A percentile compares a stretch with the other conserved stretches of the same genome.
Evolutionary conservation across 2,329 filamentous ascomycete genomes (phyloP).

Genomic region (Botrytis cinerea): DNA sequence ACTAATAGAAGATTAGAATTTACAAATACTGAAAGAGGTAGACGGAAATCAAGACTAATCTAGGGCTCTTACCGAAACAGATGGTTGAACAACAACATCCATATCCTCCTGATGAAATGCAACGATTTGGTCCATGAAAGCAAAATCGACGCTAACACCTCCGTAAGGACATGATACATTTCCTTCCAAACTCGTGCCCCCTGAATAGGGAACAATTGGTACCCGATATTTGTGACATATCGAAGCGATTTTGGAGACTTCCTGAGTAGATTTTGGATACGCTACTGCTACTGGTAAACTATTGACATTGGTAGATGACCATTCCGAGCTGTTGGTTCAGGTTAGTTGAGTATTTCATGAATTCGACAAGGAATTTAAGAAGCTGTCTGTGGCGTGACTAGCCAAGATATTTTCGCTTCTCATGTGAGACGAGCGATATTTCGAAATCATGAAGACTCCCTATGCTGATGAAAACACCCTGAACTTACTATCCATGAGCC

Average conservation of each 20-base stretch:
- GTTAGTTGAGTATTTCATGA: neutral
- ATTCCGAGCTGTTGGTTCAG: slow-evolving; percentile 51
- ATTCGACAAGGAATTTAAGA: neutral
- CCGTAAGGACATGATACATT: slow-evolving; percentile 88
- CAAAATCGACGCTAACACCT: slow-evolving; percentile 87
- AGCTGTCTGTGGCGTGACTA: neutral
- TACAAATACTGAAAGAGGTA: neutral
- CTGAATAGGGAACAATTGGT: slow-evolving; percentile 81
- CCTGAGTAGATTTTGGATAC: slow-evolving; percentile 61
- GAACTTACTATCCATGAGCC: slow-evolving; percentile 56
- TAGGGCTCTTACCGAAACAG: slow-evolving; percentile 55
- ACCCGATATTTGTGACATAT: slow-evolving; percentile 78
- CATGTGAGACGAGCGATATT: neutral
- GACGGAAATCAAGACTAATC: neutral
- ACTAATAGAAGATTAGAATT: slow-evolving; percentile 44
- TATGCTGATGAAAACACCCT: neutral
- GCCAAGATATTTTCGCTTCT: neutral
- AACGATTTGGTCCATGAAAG: slow-evolving; percentile 80
- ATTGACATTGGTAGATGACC: slow-evolving; percentile 64
- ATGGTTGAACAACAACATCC: slow-evolving; percentile 90
- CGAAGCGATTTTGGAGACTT: slow-evolving; percentile 61
- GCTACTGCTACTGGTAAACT: slow-evolving; percentile 63
- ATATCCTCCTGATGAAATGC: slow-evolving; percentile 82
- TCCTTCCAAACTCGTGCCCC: slow-evolving; percentile 82
- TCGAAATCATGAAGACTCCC: neutral